Evolutionary conservation across 1,284 basidiomycete species (phyloP).

Genomic region (Leccinum colubrinum): DNA sequence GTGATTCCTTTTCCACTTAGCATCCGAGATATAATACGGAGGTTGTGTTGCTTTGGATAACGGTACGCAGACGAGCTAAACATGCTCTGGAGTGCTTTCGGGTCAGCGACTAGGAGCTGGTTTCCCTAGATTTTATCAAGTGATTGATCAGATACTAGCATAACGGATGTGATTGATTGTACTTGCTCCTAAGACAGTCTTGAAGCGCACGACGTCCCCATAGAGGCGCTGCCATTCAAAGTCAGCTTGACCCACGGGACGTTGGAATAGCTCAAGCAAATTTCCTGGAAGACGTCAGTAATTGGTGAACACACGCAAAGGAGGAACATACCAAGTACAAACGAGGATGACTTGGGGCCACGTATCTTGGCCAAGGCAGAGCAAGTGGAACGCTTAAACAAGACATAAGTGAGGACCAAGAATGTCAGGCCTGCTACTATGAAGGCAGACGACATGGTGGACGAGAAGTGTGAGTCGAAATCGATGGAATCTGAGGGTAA

Average conservation of each 20-base stretch:
- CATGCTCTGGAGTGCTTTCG: slow-evolving; percentile 43
- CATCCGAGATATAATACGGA: slow-evolving; percentile 31
- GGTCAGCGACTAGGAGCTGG: slow-evolving; percentile 34
- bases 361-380: slow-evolving; percentile 26
- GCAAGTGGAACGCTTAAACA: slow-evolving; percentile 14
- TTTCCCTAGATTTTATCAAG: slow-evolving; percentile 19
- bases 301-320: neutral
- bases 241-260: slow-evolving; percentile 24
- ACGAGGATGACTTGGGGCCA: slow-evolving; percentile 34
- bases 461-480: neutral
- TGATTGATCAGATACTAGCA: neutral
- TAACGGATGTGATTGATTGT: neutral
- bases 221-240: slow-evolving; percentile 33
- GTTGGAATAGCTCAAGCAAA: slow-evolving; percentile 24
- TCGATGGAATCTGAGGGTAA: neutral
- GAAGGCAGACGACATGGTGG: slow-evolving; percentile 12
- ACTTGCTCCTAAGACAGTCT: slow-evolving; percentile 25
- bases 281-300: slow-evolving; percentile 19
- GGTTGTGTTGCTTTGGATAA: slow-evolving; percentile 37
- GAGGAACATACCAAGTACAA: slow-evolving; percentile 27
- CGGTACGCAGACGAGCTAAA: slow-evolving; percentile 39
- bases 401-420: slow-evolving; percentile 17
- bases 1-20: slow-evolving; percentile 37
- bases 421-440: slow-evolving; percentile 3
- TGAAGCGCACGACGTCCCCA: slow-evolving; percentile 31